Evolutionary conservation across 306 rosid species (phyloP).

Genomic region (Sesbania bispinosa): DNA sequence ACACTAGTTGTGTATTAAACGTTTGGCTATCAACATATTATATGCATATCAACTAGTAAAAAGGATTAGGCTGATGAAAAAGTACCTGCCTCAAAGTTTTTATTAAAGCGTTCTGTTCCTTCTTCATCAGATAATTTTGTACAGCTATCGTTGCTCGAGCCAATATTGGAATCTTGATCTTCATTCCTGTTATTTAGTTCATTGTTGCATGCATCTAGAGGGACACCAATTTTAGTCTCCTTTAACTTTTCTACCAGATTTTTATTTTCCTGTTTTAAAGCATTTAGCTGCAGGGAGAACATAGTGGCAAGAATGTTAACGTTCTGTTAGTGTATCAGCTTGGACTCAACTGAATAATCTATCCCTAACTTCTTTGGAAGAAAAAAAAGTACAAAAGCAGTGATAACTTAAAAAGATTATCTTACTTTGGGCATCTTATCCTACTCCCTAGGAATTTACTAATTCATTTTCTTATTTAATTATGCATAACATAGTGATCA

Average conservation of each 20-base stretch:
- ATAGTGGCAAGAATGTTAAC: not conserved
- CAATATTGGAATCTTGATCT: slow-evolving; percentile 44
- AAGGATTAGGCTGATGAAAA: not conserved
- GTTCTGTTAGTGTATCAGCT: not conserved
- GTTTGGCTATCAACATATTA: not conserved
- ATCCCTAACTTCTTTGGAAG: not conserved
- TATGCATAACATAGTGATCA: not conserved
- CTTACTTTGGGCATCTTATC: not conserved
- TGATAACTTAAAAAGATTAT: slow-evolving; percentile 4
- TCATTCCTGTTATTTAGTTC: slow-evolving; percentile 37
- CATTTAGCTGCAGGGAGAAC: slow-evolving; percentile 53
- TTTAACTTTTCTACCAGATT: slow-evolving; percentile 44
- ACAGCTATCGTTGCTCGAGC: slow-evolving; percentile 40
- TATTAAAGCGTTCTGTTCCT: slow-evolving; percentile 33
- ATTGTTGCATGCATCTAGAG: slow-evolving; percentile 24
- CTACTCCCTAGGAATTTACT: not conserved
- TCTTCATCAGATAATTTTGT: slow-evolving; percentile 43
- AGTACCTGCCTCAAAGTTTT: slow-evolving; percentile 78
- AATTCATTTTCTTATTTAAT: not conserved
- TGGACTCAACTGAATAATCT: not conserved
- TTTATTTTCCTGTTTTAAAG: slow-evolving; percentile 54
- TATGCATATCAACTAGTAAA: not conserved
- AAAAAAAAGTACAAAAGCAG: not conserved
- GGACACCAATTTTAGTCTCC: slow-evolving; percentile 21
- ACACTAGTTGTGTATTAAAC: not conserved